These are phyloP conservation scores for Oryza nivara DNA, from an alignment of 176 grass and related monocot species.

Conservation along the genomic window DNA sequence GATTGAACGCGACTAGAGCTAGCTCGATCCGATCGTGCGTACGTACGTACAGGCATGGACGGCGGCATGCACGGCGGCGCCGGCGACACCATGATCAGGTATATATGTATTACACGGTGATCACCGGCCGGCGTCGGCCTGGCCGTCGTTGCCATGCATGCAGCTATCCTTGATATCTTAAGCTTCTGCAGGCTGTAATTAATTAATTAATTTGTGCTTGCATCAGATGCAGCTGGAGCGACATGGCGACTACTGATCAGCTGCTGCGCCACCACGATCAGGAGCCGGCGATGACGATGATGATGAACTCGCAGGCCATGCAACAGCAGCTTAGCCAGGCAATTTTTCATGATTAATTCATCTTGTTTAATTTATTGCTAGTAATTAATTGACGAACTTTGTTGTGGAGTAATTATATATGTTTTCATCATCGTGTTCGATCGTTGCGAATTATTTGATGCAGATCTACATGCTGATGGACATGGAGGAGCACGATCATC, in stretches of 20 bases:
- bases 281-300: background rate
- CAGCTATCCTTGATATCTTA: too few relatives aligned
- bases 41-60: background rate
- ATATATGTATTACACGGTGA: too few relatives aligned
- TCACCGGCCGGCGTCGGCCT: too few relatives aligned
- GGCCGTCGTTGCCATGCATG: too few relatives aligned
- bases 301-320: background rate
- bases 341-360: background rate
- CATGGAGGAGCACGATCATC: constrained; percentile 7
- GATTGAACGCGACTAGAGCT: background rate
- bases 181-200: too few relatives aligned
- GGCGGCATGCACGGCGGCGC: background rate
- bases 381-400: background rate
- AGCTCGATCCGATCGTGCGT: too few relatives aligned
- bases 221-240: background rate
- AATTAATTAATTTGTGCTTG: too few relatives aligned
- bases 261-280: background rate
- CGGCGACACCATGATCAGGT: too few relatives aligned
- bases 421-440: background rate
- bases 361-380: too few relatives aligned
- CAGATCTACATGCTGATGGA: constrained; percentile 35
- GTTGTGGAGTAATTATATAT: too few relatives aligned
- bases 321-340: constrained; percentile 28
- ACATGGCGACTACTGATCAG: background rate
- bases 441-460: background rate